A percentile compares a stretch with the other conserved stretches of the same genome.
Conservation (phyloP, 768 basidiomycete genomes). For the Boletus rubropictus region DNA sequence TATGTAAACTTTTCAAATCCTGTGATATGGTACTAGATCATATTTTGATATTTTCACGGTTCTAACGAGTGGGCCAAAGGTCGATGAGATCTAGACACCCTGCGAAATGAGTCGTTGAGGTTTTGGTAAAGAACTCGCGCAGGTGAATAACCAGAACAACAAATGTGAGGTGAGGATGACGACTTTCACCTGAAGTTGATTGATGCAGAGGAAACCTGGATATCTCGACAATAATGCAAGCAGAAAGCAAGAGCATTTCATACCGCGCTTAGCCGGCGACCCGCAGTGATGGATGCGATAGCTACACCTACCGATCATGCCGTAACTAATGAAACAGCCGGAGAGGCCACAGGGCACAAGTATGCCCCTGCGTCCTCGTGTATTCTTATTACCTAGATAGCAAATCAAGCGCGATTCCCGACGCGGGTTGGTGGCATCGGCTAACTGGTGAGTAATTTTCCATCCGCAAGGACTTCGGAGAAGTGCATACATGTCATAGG, state of each 20-base stretch:
- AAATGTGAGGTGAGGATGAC: not conserved
- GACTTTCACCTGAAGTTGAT: not conserved
- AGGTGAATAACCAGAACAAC: not conserved
- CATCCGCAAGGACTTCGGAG: not conserved
- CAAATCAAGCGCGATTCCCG: conserved; percentile 6
- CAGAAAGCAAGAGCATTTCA: not conserved
- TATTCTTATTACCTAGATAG: not conserved
- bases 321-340: conserved; percentile 6
- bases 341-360: not conserved
- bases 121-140: not conserved
- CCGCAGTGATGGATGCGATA: not conserved
- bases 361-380: conserved; percentile 12
- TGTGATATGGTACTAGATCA: too few species aligned
- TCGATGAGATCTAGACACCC: not conserved
- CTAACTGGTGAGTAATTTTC: not conserved
- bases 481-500: conserved; percentile 11
- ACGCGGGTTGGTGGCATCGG: conserved; percentile 1
- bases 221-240: not conserved
- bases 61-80: not conserved
- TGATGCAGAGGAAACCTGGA: not conserved
- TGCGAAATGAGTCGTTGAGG: not conserved
- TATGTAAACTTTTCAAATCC: too few species aligned
- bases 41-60: too few species aligned
- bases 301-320: conserved; percentile 8
- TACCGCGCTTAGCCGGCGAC: not conserved